Base-by-base conservation (phyloP, 1,139 yeast species). In the Kurtzmaniella natalensis region DNA sequence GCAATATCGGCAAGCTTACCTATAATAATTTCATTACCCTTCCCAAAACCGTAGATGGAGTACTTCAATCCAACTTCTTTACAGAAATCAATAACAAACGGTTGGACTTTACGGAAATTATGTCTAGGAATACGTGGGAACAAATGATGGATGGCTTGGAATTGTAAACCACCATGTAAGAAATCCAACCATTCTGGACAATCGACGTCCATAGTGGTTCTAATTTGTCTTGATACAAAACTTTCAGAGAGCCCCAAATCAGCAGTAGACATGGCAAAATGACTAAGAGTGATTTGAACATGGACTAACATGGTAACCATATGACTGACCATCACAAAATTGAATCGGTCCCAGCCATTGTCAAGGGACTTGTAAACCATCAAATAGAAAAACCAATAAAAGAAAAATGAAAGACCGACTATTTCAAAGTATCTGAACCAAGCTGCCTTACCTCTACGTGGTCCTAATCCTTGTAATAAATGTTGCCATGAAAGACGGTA, bases 131-230 rank as follows among this genome's bases (percentile, higher is more conserved):
- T 57, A 37, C 96, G 68, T 13, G 96, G 96, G 57, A 87, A 87
- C 45, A 87, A 64, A 55, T 87, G 96, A 54, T 87, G 96, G 34
- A 87, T 77, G 2, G 88, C 94, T 55, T 87, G 96, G 61, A 86
- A 87, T 55, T 87, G 96, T 34, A 87, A 71, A 0, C 96, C 96
- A 5, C 96, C 96, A 50, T 87, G 96, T 48, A 87, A 69, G 50
- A 78, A 87, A 55, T 87, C 96, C 33, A 87, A 66, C 95, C 96
- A 87, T 42, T 76, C 79, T 2, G 96, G 96, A 60, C 96, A 87
- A 49, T 83, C 94, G 13, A 87, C 95, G 53, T 87, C 96, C 96
- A 87, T 88, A 4, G 95, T 87, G 1, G 96, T 87, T 47, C 96
- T 70, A 13, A 87, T 52, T 55, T 87, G 96, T 46, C 92, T 73